A percentile compares a stretch with the other conserved stretches of the same genome.
phyloP scores from a whole-genome alignment of 352 stramenopile species.

The Phytopythium ostracodes region DNA sequence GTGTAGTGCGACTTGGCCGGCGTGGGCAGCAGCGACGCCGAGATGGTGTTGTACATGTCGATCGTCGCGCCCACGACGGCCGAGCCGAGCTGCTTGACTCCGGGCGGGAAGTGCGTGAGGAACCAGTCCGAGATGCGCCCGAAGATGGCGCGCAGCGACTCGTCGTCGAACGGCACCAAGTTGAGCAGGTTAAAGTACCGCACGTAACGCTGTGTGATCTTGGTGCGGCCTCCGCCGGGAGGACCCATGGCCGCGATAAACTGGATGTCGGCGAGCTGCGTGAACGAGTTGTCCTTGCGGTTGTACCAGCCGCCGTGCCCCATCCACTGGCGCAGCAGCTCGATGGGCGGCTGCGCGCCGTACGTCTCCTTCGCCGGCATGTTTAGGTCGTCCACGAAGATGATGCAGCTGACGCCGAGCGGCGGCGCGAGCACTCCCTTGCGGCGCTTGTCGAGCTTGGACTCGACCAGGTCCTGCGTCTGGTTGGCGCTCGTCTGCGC shows the following conservation, averaged over 20 bases:
- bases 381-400: constrained; percentile 95
- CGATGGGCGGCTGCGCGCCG: constrained; percentile 91
- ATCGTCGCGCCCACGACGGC: constrained; percentile 86
- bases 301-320: constrained; percentile 94
- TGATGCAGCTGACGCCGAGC: constrained; percentile 86
- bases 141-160: constrained; percentile 87
- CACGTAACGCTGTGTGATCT: constrained; percentile 91
- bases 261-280: constrained; percentile 91
- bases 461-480: constrained; percentile 93
- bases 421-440: constrained; percentile 91
- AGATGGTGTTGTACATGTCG: constrained; percentile 91
- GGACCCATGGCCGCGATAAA: constrained; percentile 92
- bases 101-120: constrained; percentile 67
- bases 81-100: constrained; percentile 75
- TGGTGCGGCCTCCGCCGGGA: constrained; percentile 86
- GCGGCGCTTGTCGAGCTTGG: constrained; percentile 92
- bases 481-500: constrained; percentile 92
- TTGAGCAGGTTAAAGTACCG: constrained; percentile 94
- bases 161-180: constrained; percentile 90
- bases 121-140: constrained; percentile 90
- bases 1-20: constrained; percentile 93
- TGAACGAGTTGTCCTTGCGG: constrained; percentile 91
- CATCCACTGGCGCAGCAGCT: constrained; percentile 93
- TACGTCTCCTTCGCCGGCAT: constrained; percentile 95
- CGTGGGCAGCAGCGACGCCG: constrained; percentile 87